These are phyloP conservation scores for Colletotrichum cuscutae DNA, from an alignment of 2,329 filamentous ascomycete genomes.

Conservation along the genomic window DNA sequence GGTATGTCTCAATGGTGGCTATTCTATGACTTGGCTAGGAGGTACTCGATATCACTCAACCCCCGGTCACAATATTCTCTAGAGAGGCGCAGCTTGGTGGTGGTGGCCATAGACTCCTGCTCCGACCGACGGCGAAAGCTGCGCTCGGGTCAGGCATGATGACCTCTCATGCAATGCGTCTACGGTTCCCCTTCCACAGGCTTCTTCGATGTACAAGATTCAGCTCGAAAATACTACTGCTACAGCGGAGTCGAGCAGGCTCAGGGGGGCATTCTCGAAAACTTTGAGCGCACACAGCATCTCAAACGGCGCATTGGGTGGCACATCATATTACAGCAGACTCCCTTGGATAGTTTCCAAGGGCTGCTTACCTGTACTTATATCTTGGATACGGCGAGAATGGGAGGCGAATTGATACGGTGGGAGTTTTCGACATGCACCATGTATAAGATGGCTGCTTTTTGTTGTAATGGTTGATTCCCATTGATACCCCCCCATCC, in stretches of 20 bases:
- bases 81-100: not conserved
- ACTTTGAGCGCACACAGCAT: not conserved
- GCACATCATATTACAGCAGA: not conserved
- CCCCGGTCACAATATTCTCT: not conserved
- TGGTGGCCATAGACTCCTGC: not conserved
- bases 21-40: not conserved
- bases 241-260: not conserved
- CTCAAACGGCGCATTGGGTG: not conserved
- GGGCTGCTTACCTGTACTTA: slow-evolving; percentile 15
- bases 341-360: not conserved
- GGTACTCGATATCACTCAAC: not conserved
- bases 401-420: not conserved
- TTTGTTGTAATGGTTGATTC: slow-evolving; percentile 21
- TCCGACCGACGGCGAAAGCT: not conserved
- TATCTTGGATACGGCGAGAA: slow-evolving; percentile 21
- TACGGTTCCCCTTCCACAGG: too few species aligned
- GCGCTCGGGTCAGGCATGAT: not conserved
- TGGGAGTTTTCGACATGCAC: not conserved
- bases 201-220: not conserved
- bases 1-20: not conserved
- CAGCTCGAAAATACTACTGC: not conserved
- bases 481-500: slow-evolving; percentile 28
- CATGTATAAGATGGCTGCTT: not conserved
- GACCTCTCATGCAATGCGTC: not conserved
- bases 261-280: not conserved